Evolutionary conservation across 1,284 basidiomycete species (phyloP).

Genomic region (Ganoderma meredithae): DNA sequence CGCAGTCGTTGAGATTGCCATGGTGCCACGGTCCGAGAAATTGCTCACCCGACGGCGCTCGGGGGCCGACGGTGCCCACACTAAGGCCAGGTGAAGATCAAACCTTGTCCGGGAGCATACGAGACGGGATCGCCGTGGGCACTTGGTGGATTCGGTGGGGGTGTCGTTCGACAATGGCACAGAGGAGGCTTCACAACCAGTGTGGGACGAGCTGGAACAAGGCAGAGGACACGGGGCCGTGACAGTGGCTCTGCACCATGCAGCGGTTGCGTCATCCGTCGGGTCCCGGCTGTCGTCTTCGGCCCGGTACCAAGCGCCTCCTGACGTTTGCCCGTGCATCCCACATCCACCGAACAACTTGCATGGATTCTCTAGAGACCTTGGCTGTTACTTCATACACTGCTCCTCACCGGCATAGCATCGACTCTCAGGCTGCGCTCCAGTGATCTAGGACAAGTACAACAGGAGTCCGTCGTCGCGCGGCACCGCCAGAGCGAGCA

Average conservation of each 20-base stretch:
- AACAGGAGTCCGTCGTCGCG: no score
- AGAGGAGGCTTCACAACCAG: not conserved
- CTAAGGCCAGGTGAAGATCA: slow-evolving; percentile 3
- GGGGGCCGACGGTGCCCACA: not conserved
- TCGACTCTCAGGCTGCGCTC: no score
- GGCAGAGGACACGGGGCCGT: not conserved
- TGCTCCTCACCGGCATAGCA: no score
- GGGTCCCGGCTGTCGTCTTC: not conserved
- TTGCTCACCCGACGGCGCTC: not conserved
- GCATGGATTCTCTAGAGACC: no score
- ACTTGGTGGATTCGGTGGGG: not conserved
- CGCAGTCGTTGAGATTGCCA: not conserved
- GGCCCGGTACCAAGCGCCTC: not conserved
- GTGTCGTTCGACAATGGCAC: not conserved
- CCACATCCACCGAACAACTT: no score
- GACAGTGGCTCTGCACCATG: not conserved
- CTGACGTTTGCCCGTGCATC: no score
- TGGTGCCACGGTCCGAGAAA: not conserved
- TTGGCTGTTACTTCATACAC: no score
- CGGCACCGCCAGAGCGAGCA: no score
- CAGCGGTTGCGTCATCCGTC: not conserved
- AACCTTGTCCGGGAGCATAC: slow-evolving; percentile 1
- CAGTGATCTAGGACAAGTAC: no score
- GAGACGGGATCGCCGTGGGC: not conserved
- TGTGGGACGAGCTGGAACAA: not conserved